Base-by-base conservation (phyloP, 2,329 filamentous ascomycete genomes). In the Corniculantispora saksenae region DNA sequence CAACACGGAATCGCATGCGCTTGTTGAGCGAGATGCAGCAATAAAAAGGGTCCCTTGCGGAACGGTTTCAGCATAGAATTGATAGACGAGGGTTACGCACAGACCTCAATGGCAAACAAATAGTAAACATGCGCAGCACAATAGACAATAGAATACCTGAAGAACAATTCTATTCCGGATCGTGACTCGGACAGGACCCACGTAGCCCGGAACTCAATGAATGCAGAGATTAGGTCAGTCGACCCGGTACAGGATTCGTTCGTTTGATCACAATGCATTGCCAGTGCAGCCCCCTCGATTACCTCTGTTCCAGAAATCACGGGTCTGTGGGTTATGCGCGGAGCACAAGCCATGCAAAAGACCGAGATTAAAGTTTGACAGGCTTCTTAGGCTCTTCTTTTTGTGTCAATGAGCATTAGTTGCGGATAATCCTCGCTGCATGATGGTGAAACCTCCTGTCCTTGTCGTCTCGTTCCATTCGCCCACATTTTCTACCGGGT, bases 291-390 rank as follows among this genome's bases (percentile, higher is more conserved):
- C 27, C n/a, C 27, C 51, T 38, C 29, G 27, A n/a, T 9, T 55
- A 32, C 17, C 21, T 51, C 51, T 35, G 7, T 38, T 29, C 21
- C 57, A 60, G 19, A n/a, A 59, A 25, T 53, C 32, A 21, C 45
- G 35, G 47, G 48, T 61, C 48, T 54, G 48, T 61, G 59, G 35
- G 58, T 61, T 54, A 53, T 61, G 59, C 59, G 54, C 43, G 47
- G 48, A 43, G 58, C 32, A 13, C 40, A 35, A 15, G 12, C 8
- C 32, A 35, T 40, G 56, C 45, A 9, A 21, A 9, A 29, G 58
- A 10, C 25, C 10, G 25, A 13, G 17, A 43, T 54, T 61, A 61
- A 38, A 61, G 48, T 61, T 61, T 61, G 48, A 54, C 35, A 61
- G 48, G 59, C 48, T 43, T 53, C 35, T 25, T 29, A 19, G 13